A percentile compares a stretch with the other conserved stretches of the same genome.
Evolutionary conservation across 129 eudicot genomes (phyloP).

Genomic region (Pittosporum tobira): DNA sequence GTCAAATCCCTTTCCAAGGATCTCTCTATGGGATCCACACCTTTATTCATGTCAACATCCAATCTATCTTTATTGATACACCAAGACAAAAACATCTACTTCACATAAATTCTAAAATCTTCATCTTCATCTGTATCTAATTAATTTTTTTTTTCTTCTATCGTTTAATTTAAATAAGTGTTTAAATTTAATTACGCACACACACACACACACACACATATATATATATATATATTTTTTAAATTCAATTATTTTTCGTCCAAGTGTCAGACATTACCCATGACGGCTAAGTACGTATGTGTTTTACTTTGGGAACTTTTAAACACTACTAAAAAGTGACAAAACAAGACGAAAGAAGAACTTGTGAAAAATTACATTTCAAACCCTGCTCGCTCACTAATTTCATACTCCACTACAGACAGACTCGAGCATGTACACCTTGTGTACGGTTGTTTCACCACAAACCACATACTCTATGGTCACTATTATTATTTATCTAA

Average conservation of each 20-base stretch:
- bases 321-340: constrained; percentile 35
- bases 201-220: no score
- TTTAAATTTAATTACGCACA: no score
- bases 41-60: constrained; percentile 66
- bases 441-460: constrained; percentile 27
- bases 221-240: no score
- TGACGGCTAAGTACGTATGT: no score
- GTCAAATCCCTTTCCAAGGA: constrained; percentile 89
- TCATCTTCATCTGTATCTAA: no score
- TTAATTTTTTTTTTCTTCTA: no score
- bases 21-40: constrained; percentile 67
- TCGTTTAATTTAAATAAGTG: no score
- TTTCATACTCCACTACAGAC: constrained; percentile 11
- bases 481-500: no score
- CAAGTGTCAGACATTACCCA: no score
- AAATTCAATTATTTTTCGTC: no score
- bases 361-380: constrained; percentile 17
- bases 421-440: constrained; percentile 23
- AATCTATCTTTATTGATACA: constrained; percentile 57
- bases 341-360: constrained; percentile 30
- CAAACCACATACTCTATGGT: constrained; percentile 6
- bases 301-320: no score
- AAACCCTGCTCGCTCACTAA: constrained; percentile 15
- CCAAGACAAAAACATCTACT: constrained; percentile 48
- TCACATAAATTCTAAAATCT: constrained; percentile 45